These are phyloP conservation scores for Penicillium verhagenii DNA, from an alignment of 495 filamentous ascomycete genomes.

Conservation along the genomic window DNA sequence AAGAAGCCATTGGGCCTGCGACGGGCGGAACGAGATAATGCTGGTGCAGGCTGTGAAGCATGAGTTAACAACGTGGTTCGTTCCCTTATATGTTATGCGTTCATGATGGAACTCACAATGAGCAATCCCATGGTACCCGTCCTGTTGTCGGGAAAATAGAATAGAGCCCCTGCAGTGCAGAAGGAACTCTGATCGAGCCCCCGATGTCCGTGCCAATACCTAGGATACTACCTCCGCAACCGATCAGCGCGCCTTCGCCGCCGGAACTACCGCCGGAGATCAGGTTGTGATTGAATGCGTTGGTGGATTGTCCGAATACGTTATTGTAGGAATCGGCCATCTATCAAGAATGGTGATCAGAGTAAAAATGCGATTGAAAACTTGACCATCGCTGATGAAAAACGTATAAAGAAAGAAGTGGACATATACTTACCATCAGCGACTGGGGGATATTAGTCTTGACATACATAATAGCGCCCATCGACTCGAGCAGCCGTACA, in stretches of 20 bases:
- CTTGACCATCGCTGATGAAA: not conserved
- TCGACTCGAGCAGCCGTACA: conserved; percentile 22
- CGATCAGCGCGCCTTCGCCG: conserved; percentile 62
- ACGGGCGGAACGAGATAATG: conserved; percentile 36
- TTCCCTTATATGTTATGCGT: too few species aligned
- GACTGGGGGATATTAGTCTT: conserved; percentile 60
- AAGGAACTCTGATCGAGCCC: conserved; percentile 62
- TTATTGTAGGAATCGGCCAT: conserved; percentile 51
- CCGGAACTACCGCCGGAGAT: conserved; percentile 62
- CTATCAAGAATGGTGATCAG: not conserved
- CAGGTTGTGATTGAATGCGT: conserved; percentile 54
- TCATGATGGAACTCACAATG: conserved; percentile 24
- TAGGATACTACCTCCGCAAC: conserved; percentile 51
- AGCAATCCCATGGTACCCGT: conserved; percentile 50
- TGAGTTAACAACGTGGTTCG: not conserved
- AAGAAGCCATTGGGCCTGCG: conserved; percentile 44
- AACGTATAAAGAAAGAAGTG: too few species aligned
- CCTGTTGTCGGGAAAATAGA: conserved; percentile 59
- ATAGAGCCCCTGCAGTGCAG: conserved; percentile 61
- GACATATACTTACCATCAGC: conserved; percentile 36
- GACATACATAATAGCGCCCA: conserved; percentile 53
- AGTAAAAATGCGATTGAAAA: too few species aligned
- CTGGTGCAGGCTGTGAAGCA: conserved; percentile 20
- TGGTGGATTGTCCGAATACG: conserved; percentile 48
- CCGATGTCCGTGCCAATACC: conserved; percentile 69